A percentile compares a stretch with the other conserved stretches of the same genome.
phyloP scores from a whole-genome alignment of 768 basidiomycete species.

The Rhizopogon vinicolor region DNA sequence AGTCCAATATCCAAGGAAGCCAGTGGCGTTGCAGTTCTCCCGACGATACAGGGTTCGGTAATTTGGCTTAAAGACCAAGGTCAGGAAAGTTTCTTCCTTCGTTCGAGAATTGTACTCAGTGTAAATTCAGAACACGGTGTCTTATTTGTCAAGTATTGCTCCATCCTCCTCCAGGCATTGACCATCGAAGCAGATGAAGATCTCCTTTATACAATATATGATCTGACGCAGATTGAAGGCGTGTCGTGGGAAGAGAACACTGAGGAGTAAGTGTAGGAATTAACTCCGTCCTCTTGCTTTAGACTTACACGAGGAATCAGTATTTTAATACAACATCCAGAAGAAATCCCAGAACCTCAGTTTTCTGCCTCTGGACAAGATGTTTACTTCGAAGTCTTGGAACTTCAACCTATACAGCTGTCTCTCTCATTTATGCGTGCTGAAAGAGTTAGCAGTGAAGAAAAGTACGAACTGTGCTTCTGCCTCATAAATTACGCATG shows the following conservation, averaged over 20 bases:
- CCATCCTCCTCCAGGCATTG: constrained; percentile 87
- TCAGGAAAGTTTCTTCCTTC: constrained; percentile 21
- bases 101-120: neutral
- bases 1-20: constrained; percentile 79
- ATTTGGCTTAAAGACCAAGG: constrained; percentile 94
- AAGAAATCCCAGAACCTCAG: constrained; percentile 67
- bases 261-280: constrained; percentile 55
- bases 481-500: neutral
- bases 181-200: constrained; percentile 98
- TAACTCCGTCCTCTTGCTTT: neutral
- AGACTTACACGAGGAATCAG: constrained; percentile 30
- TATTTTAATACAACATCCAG: constrained; percentile 65
- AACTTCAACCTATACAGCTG: constrained; percentile 90
- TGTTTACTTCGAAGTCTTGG: constrained; percentile 92
- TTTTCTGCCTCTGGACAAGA: constrained; percentile 66
- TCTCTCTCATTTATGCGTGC: constrained; percentile 97
- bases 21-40: constrained; percentile 66
- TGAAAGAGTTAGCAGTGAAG: constrained; percentile 87
- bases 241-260: constrained; percentile 79
- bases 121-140: constrained; percentile 83
- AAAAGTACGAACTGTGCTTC: constrained; percentile 59
- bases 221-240: constrained; percentile 89
- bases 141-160: constrained; percentile 96
- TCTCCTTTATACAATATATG: constrained; percentile 86
- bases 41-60: constrained; percentile 84